Evolutionary conservation across 495 filamentous ascomycete genomes (phyloP).

Genomic region (Penicillium psychrofluorescens): DNA sequence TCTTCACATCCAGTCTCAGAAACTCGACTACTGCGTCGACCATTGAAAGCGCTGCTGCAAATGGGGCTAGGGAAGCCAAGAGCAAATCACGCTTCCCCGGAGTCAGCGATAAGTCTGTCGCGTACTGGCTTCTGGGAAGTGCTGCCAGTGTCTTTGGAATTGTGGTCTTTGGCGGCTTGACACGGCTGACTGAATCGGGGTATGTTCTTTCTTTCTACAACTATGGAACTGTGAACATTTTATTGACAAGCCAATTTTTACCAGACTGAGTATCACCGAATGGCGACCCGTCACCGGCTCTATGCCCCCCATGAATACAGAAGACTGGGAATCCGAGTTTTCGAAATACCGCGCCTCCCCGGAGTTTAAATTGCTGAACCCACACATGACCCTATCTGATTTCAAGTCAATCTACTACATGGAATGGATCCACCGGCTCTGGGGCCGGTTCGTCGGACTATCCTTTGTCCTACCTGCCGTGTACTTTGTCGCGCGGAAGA

Average conservation of each 20-base stretch:
- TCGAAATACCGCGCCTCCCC: conserved; percentile 83
- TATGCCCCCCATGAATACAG: conserved; percentile 68
- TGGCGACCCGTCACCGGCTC: conserved; percentile 95
- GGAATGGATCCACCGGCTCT: conserved; percentile 96
- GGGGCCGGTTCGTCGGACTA: conserved; percentile 88
- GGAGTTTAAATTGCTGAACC: conserved; percentile 84
- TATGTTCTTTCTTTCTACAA: conserved; percentile 29
- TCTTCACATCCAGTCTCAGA: conserved; percentile 22
- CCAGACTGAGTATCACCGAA: conserved; percentile 94
- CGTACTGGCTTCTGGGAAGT: conserved; percentile 88
- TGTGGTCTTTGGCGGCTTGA: conserved; percentile 90
- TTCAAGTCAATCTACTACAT: conserved; percentile 99
- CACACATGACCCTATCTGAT: conserved; percentile 81
- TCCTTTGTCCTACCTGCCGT: conserved; percentile 80
- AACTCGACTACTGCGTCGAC: conserved; percentile 19
- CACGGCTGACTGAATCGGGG: conserved; percentile 92
- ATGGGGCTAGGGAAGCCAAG: conserved; percentile 13
- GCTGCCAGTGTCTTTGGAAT: conserved; percentile 92
- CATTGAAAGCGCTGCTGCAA: conserved; percentile 10
- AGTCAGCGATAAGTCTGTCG: conserved; percentile 64
- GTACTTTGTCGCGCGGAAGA: conserved; percentile 79
- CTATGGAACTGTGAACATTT: no score
- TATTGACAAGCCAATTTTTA: conserved; percentile 13
- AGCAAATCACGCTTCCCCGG: conserved; percentile 57
- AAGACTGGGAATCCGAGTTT: conserved; percentile 87